A percentile compares a stretch with the other conserved stretches of the same genome.
phyloP scores from a whole-genome alignment of 192 early-diverging fungal species.

The Podila epigama region DNA sequence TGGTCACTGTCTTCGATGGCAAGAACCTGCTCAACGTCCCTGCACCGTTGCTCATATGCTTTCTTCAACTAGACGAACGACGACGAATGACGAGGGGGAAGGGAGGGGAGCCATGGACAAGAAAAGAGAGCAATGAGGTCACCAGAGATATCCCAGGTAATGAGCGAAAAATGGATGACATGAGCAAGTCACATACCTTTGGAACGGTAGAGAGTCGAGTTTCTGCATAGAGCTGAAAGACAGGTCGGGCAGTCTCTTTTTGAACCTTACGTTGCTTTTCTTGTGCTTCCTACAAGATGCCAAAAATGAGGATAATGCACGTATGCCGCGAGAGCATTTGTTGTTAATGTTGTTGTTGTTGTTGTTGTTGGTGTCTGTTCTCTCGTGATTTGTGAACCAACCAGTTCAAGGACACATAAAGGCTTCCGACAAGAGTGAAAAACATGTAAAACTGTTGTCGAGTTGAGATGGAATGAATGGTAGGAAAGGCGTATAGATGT shows the following conservation, averaged over 20 bases:
- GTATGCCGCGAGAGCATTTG: background rate
- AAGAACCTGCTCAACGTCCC: conserved; percentile 33
- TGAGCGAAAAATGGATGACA: too few species aligned
- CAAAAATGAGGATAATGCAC: background rate
- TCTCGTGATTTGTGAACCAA: background rate
- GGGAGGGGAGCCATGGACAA: background rate
- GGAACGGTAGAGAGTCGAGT: conserved; percentile 39
- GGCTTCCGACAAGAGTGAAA: too few species aligned
- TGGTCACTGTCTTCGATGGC: conserved; percentile 36
- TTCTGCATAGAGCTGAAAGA: conserved; percentile 46
- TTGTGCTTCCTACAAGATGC: conserved; percentile 20
- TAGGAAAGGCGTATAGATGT: too few species aligned
- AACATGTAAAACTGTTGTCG: too few species aligned
- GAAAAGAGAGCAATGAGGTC: background rate
- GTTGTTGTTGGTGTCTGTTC: background rate
- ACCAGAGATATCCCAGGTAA: background rate
- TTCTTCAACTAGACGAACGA: conserved; percentile 19
- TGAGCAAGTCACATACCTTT: conserved; percentile 14
- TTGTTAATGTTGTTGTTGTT: background rate
- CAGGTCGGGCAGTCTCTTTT: conserved; percentile 33
- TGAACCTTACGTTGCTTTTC: conserved; percentile 40
- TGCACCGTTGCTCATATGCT: conserved; percentile 36
- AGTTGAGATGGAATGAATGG: too few species aligned
- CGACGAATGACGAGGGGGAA: background rate
- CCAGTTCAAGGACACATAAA: too few species aligned